Conservation (phyloP, 1,284 basidiomycete species). For the Rhodotorula sp. region DNA sequence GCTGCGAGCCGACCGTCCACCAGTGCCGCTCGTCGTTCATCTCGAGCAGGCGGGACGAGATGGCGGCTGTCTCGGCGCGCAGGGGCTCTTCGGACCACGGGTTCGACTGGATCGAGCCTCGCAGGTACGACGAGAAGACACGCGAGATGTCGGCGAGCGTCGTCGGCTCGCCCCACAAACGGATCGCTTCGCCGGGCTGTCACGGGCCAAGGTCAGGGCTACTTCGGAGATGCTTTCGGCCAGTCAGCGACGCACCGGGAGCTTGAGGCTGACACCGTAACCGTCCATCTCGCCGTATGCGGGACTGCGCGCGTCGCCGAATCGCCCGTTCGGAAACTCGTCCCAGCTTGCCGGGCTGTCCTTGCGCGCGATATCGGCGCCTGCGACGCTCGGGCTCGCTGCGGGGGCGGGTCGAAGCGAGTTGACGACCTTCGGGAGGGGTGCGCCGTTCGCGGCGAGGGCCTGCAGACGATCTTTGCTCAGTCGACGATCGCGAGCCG, state of each 20-base stretch:
- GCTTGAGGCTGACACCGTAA: constrained; percentile 64
- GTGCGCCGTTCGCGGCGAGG: constrained; percentile 18
- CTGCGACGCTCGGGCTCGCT: constrained; percentile 15
- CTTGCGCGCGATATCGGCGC: constrained; percentile 38
- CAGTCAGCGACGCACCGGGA: constrained; percentile 47
- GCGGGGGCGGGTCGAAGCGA: constrained; percentile 16
- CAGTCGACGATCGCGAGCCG: no score
- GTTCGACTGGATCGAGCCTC: constrained; percentile 60
- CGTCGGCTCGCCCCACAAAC: constrained; percentile 83
- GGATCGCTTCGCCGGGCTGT: constrained; percentile 77
- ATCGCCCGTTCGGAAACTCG: constrained; percentile 98
- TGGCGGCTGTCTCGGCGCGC: constrained; percentile 80
- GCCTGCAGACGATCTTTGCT: no score
- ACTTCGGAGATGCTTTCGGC: no score
- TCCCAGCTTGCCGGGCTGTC: constrained; percentile 68
- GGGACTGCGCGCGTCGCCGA: constrained; percentile 93
- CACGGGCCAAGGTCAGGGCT: not conserved
- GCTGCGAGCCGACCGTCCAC: constrained; percentile 97
- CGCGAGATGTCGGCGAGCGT: constrained; percentile 60
- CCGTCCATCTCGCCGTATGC: constrained; percentile 98
- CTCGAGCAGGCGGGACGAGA: constrained; percentile 73
- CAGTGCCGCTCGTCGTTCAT: constrained; percentile 84
- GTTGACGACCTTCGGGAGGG: constrained; percentile 34
- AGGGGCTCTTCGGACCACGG: constrained; percentile 95
- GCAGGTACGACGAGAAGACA: constrained; percentile 52